phyloP scores from a whole-genome alignment of 805 yeast species.

The Clavispora santaluciae region DNA sequence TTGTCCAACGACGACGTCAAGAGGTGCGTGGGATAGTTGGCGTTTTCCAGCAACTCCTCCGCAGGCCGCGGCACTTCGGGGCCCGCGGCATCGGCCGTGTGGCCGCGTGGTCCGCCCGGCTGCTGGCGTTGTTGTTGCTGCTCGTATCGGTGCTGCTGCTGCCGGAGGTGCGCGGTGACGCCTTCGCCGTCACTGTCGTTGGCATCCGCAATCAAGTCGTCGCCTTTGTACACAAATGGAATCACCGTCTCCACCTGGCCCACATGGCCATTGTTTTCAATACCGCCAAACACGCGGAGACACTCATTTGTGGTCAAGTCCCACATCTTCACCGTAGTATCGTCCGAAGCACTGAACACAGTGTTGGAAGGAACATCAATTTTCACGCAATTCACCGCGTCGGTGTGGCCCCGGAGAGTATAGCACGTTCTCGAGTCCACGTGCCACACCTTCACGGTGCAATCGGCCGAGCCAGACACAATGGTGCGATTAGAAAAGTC shows the following conservation, averaged over 20 bases:
- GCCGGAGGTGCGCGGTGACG: constrained; percentile 8
- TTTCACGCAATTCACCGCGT: constrained; percentile 87
- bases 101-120: constrained; percentile 1
- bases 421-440: constrained; percentile 89
- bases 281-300: constrained; percentile 72
- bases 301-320: constrained; percentile 78
- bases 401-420: constrained; percentile 89
- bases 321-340: constrained; percentile 93
- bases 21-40: constrained; percentile 70
- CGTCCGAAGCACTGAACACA: constrained; percentile 85
- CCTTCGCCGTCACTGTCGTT: constrained; percentile 36
- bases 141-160: constrained; percentile 12
- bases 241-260: constrained; percentile 93
- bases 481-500: constrained; percentile 77
- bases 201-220: constrained; percentile 46
- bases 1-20: constrained; percentile 86
- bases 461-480: constrained; percentile 91
- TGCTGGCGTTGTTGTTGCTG: constrained; percentile 8
- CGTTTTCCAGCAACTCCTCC: constrained; percentile 12
- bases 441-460: constrained; percentile 93
- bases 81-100: too few relatives aligned
- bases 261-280: constrained; percentile 74
- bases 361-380: constrained; percentile 76
- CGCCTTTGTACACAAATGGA: constrained; percentile 67
- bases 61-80: not conserved